Evolutionary conservation across 495 filamentous ascomycete genomes (phyloP).

Genomic region (Emericellopsis terricola): DNA sequence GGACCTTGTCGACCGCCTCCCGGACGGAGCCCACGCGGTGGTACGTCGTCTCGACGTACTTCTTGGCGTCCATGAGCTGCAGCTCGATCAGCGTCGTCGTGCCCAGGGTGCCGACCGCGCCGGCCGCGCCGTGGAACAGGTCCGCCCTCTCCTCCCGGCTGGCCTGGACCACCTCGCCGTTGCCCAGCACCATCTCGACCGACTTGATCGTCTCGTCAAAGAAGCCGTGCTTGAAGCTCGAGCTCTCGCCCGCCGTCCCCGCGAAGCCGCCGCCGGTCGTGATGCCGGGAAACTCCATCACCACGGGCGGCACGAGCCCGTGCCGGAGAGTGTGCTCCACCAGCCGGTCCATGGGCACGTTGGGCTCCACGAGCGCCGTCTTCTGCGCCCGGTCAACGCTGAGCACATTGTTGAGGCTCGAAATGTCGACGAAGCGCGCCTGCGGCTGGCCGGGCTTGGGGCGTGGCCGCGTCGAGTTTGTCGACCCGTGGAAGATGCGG

Average conservation of each 20-base stretch:
- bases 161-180: conserved; percentile 27
- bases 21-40: conserved; percentile 22
- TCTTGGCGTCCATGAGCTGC: conserved; percentile 29
- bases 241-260: conserved; percentile 42
- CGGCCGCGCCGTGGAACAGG: conserved; percentile 36
- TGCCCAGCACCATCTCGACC: conserved; percentile 42
- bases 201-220: conserved; percentile 34
- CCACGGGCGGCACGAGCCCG: conserved; percentile 35
- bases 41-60: conserved; percentile 39
- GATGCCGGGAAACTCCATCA: conserved; percentile 48
- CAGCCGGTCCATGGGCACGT: conserved; percentile 45
- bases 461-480: conserved; percentile 47
- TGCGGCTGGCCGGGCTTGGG: conserved; percentile 5
- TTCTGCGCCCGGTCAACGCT: conserved; percentile 17
- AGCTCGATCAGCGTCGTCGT: conserved; percentile 37
- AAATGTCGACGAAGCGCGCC: conserved; percentile 21
- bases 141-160: conserved; percentile 18
- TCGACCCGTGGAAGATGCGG: conserved; percentile 62
- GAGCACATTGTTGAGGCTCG: conserved; percentile 16
- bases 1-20: conserved; percentile 19
- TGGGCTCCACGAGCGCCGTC: conserved; percentile 40
- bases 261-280: conserved; percentile 45
- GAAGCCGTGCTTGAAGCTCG: conserved; percentile 38
- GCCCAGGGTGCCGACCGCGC: conserved; percentile 38
- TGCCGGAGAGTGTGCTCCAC: conserved; percentile 32